Evolutionary conservation across 1,284 basidiomycete species (phyloP).

Genomic region (Austroboletus niveus): DNA sequence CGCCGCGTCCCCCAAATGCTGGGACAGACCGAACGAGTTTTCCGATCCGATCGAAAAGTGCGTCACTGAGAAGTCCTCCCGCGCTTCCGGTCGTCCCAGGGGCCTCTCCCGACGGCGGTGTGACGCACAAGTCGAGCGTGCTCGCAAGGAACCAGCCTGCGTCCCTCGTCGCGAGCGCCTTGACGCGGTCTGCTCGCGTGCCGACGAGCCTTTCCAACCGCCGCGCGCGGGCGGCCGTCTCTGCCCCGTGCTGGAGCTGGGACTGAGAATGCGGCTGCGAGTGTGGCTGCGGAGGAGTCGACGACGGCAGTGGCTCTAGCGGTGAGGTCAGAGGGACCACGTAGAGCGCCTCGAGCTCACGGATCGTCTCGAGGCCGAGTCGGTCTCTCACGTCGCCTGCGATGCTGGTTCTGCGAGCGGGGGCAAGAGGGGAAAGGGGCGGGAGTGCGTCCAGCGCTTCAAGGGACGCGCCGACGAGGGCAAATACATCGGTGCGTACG

Average conservation of each 20-base stretch:
- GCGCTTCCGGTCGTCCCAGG: neutral
- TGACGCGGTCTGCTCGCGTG: slow-evolving; percentile 19
- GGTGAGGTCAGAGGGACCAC: neutral
- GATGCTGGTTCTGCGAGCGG: neutral
- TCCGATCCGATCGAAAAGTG: slow-evolving; percentile 26
- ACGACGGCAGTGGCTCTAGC: neutral
- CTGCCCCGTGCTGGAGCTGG: neutral
- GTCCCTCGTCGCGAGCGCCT: slow-evolving; percentile 24
- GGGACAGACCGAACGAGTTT: slow-evolving; percentile 18
- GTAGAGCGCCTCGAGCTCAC: slow-evolving; percentile 25
- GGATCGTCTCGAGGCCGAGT: slow-evolving; percentile 28
- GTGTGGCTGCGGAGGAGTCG: neutral
- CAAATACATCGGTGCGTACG: slow-evolving; percentile 19
- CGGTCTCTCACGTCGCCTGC: slow-evolving; percentile 14
- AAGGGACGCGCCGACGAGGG: slow-evolving; percentile 24
- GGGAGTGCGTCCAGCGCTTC: slow-evolving; percentile 20
- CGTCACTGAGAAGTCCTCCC: slow-evolving; percentile 10
- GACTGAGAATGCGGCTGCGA: neutral
- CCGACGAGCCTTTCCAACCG: slow-evolving; percentile 12
- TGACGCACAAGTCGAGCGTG: slow-evolving; percentile 23
- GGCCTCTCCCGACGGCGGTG: neutral
- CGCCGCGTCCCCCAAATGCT: neutral
- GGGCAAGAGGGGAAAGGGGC: neutral
- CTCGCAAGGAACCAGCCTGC: slow-evolving; percentile 28
- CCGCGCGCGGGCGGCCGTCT: slow-evolving; percentile 1